A percentile compares a stretch with the other conserved stretches of the same genome.
Conservation (phyloP, 306 rosid species). For the Malus sylvestris region DNA sequence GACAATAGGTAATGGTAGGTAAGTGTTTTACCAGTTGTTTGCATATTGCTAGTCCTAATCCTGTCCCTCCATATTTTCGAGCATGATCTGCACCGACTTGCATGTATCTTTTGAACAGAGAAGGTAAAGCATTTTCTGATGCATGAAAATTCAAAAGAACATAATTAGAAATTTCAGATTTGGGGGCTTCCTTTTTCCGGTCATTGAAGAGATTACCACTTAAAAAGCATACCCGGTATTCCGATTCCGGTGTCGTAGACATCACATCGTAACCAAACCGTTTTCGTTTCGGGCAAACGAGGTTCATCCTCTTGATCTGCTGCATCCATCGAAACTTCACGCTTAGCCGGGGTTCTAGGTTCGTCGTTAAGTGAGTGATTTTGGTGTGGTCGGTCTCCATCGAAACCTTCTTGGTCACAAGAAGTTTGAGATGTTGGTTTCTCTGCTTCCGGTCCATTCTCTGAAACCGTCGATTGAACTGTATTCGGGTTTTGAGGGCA, state of each 20-base stretch:
- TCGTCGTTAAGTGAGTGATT: slow-evolving; percentile 35
- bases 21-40: slow-evolving; percentile 66
- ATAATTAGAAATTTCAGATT: slow-evolving; percentile 2
- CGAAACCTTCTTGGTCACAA: slow-evolving; percentile 23
- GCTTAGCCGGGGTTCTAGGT: slow-evolving; percentile 41
- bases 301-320: slow-evolving; percentile 39
- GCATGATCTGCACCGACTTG: slow-evolving; percentile 99
- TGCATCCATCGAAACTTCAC: slow-evolving; percentile 42
- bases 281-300: slow-evolving; percentile 48
- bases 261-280: slow-evolving; percentile 88
- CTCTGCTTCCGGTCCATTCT: slow-evolving; percentile 47
- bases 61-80: slow-evolving; percentile 93
- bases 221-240: slow-evolving; percentile 66
- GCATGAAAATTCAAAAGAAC: slow-evolving; percentile 2
- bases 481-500: slow-evolving; percentile 24
- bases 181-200: background rate
- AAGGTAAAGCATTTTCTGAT: slow-evolving; percentile 77
- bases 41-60: slow-evolving; percentile 94
- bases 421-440: slow-evolving; percentile 29
- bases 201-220: background rate
- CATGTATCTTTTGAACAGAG: slow-evolving; percentile 87
- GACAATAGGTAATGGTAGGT: too few species aligned
- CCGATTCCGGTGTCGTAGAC: slow-evolving; percentile 97
- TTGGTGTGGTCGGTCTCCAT: slow-evolving; percentile 29
- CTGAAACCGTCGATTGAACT: slow-evolving; percentile 26